Percentiles rank a stretch among this genome's conserved stretches.
Conservation (phyloP, 345 rosid species). For the Pistacia integerrima region DNA sequence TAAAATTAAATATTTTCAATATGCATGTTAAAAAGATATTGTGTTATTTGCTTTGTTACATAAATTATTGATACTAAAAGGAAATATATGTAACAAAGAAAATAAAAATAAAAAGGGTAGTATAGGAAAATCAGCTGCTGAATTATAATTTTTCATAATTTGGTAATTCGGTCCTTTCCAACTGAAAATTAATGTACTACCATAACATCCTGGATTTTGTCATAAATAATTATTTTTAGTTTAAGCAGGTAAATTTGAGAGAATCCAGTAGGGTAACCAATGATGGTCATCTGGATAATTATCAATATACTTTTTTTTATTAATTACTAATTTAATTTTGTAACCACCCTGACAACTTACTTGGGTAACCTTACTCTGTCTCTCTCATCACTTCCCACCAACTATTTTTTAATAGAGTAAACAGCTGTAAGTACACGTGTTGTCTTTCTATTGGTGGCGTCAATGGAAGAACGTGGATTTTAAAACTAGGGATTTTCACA, state of each 20-base stretch:
- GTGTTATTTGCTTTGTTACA: no score
- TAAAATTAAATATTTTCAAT: no score
- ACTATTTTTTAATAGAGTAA: no score
- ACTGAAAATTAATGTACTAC: neutral
- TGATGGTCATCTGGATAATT: neutral
- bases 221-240: neutral
- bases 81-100: no score
- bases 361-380: no score
- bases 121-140: neutral
- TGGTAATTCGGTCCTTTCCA: neutral
- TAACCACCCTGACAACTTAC: no score
- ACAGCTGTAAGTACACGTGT: neutral
- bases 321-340: neutral
- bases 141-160: neutral
- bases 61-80: no score
- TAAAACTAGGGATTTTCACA: neutral
- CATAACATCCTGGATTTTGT: neutral
- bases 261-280: neutral
- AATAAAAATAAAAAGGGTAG: no score
- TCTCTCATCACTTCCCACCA: no score
- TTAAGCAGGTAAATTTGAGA: neutral
- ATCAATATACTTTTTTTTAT: neutral
- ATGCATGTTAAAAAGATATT: no score
- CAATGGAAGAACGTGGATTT: neutral
- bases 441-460: neutral